phyloP scores from a whole-genome alignment of 179 eudicot species.

The Sideroxylon spinosum region DNA sequence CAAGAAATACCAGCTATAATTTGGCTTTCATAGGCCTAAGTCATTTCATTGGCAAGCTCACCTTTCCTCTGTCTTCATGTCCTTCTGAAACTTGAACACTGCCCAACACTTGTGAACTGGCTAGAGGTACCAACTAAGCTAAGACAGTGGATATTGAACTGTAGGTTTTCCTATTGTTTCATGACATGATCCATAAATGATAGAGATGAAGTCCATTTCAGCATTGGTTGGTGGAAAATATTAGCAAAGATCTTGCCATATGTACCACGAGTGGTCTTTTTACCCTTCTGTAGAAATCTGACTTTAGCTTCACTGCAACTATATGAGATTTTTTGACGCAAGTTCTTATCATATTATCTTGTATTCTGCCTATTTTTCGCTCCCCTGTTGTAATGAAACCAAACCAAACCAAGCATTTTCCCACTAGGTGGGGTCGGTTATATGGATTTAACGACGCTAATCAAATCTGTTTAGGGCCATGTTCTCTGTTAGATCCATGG shows the following conservation, averaged over 20 bases:
- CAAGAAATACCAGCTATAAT: neutral
- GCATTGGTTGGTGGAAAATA: neutral
- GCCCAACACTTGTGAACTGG: slow-evolving; percentile 2
- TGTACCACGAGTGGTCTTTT: neutral
- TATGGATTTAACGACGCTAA: no score
- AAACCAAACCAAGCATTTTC: no score
- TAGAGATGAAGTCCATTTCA: neutral
- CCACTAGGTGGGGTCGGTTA: no score
- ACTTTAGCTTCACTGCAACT: neutral
- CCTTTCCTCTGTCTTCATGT: neutral
- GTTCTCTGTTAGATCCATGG: no score
- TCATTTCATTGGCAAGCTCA: neutral
- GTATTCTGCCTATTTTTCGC: neutral
- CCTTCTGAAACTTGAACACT: neutral
- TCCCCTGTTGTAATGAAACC: neutral
- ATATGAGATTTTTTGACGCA: neutral
- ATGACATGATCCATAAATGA: neutral
- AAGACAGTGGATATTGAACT: neutral
- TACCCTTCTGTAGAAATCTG: neutral
- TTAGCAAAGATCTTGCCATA: neutral
- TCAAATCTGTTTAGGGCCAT: no score
- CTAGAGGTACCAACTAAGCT: neutral
- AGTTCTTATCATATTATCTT: neutral
- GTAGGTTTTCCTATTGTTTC: neutral
- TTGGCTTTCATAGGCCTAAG: neutral